phyloP scores from a whole-genome alignment of 2,329 filamentous ascomycete genomes.

The Beauveria pseudobassiana region DNA sequence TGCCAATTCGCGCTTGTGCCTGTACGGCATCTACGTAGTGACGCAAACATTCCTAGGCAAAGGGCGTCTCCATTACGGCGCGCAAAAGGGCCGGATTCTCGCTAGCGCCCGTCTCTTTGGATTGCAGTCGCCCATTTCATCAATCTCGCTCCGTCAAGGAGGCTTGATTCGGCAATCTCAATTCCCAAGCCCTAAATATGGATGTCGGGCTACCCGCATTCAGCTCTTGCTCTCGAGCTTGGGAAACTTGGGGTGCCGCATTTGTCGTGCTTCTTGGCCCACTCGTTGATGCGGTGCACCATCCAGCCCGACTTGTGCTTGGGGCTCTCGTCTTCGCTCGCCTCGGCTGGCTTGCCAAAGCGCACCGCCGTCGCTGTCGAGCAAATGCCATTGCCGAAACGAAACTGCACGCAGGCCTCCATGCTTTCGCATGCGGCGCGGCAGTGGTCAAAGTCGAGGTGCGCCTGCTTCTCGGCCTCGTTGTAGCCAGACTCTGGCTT shows the following conservation, averaged over 20 bases:
- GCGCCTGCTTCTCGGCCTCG: conserved; percentile 32
- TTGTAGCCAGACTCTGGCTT: conserved; percentile 27
- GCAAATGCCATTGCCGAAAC: conserved; percentile 33
- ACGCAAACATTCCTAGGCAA: not conserved
- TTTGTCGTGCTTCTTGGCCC: conserved; percentile 29
- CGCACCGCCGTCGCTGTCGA: conserved; percentile 26
- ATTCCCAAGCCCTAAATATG: not conserved
- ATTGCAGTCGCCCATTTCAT: not conserved
- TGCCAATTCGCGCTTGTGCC: no score
- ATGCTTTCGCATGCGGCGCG: conserved; percentile 33
- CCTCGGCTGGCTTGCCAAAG: conserved; percentile 31
- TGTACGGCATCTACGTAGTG: not conserved
- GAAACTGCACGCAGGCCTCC: conserved; percentile 33
- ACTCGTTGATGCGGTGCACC: conserved; percentile 31
- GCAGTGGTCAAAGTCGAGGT: conserved; percentile 36
- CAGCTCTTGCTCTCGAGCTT: conserved; percentile 3
- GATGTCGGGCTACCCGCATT: not conserved
- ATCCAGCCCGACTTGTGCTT: conserved; percentile 34
- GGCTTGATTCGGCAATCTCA: not conserved
- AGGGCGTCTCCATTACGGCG: no score
- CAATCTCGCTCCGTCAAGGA: not conserved
- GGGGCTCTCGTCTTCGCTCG: conserved; percentile 21
- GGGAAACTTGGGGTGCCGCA: conserved; percentile 29
- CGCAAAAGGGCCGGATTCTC: not conserved
- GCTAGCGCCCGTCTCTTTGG: not conserved